phyloP scores from a whole-genome alignment of 768 basidiomycete genomes.

The Agaricus blazei region DNA sequence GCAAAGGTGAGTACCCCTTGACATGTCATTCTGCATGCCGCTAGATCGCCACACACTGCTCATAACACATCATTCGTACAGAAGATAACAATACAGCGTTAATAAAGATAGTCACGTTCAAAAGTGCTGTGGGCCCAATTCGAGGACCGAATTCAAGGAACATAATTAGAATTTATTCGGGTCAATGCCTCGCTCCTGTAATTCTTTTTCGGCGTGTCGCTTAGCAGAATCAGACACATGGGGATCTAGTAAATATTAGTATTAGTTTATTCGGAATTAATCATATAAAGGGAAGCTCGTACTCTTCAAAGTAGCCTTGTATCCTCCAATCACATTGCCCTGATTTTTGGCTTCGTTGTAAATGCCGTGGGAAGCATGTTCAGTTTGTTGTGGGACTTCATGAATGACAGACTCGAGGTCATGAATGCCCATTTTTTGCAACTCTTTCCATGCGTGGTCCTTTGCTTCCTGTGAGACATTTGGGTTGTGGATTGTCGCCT shows the following conservation, averaged over 20 bases:
- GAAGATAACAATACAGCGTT: no score
- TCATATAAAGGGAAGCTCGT: background rate
- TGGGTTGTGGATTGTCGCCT: conserved; percentile 52
- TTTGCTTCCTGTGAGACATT: conserved; percentile 49
- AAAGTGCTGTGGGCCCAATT: no score
- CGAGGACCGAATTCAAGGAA: no score
- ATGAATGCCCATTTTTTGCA: conserved; percentile 21
- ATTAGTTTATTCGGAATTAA: background rate
- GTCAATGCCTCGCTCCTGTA: conserved; percentile 13
- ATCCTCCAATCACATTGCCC: conserved; percentile 14
- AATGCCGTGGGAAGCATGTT: background rate
- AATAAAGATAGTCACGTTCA: no score
- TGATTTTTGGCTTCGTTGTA: conserved; percentile 9
- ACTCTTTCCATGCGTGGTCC: conserved; percentile 34
- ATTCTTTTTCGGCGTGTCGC: conserved; percentile 16
- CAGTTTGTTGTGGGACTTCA: background rate
- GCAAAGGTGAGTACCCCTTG: no score
- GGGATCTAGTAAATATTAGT: conserved; percentile 13
- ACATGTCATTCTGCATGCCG: no score
- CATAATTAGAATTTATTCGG: no score
- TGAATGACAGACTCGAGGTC: background rate
- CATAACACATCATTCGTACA: no score
- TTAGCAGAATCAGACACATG: conserved; percentile 18
- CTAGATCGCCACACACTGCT: no score
- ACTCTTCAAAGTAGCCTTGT: conserved; percentile 22